Conservation (phyloP, 2,329 filamentous ascomycete genomes). For the Xylariaceae sp. region DNA sequence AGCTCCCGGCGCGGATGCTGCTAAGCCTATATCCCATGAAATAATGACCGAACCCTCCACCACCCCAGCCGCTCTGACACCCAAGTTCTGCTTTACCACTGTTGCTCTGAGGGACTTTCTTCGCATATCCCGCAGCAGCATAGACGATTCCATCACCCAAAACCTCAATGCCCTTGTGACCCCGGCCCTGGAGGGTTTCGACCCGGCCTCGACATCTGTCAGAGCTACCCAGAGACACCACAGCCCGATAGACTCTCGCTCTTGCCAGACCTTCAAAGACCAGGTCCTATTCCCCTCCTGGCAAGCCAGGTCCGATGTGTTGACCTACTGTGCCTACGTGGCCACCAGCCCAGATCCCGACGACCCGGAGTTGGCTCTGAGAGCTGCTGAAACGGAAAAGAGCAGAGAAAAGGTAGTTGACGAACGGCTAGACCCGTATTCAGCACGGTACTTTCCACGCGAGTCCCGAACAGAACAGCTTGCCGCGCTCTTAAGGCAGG, state of each 20-base stretch:
- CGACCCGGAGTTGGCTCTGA: conserved; percentile 71
- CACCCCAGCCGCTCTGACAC: conserved; percentile 55
- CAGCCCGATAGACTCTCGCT: conserved; percentile 54
- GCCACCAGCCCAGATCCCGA: conserved; percentile 84
- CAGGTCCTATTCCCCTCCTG: conserved; percentile 83
- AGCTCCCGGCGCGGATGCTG: conserved; percentile 39
- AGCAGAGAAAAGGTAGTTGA: conserved; percentile 74
- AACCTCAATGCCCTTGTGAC: conserved; percentile 87
- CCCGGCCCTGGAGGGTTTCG: conserved; percentile 70
- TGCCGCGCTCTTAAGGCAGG: conserved; percentile 69
- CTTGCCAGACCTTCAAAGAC: conserved; percentile 73
- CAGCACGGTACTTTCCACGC: conserved; percentile 72
- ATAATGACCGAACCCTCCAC: conserved; percentile 47
- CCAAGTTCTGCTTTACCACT: conserved; percentile 76
- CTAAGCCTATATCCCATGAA: conserved; percentile 26
- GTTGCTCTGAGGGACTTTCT: conserved; percentile 78
- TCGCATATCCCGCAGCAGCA: conserved; percentile 74
- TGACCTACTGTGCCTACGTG: conserved; percentile 86
- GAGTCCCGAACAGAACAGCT: conserved; percentile 80
- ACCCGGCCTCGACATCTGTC: conserved; percentile 71
- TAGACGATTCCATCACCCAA: conserved; percentile 92
- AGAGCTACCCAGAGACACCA: conserved; percentile 52
- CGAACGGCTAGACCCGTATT: conserved; percentile 90
- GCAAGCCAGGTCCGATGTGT: conserved; percentile 76
- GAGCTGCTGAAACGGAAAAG: conserved; percentile 67